Conservation (phyloP, 495 filamentous ascomycete species). For the Penicillium turbatum region DNA sequence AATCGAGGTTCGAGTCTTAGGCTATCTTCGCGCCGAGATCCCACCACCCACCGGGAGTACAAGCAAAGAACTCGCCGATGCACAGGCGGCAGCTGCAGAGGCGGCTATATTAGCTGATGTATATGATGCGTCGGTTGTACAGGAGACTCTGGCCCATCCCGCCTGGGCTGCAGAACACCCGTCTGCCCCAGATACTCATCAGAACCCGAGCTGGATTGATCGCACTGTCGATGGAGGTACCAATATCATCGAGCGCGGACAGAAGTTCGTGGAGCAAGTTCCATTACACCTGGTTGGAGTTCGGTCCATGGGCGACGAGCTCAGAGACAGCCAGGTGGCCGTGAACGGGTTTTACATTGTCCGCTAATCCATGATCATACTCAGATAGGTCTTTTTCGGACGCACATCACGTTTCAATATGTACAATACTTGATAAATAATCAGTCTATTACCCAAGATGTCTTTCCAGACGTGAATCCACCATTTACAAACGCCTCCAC, state of each 20-base stretch:
- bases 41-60: conserved; percentile 23
- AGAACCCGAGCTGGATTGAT: conserved; percentile 29
- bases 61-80: conserved; percentile 25
- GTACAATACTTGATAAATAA: conserved; percentile 2
- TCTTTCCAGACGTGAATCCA: neutral
- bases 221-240: conserved; percentile 34
- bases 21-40: conserved; percentile 34
- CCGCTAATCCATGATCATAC: conserved; percentile 12
- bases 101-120: conserved; percentile 39
- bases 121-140: conserved; percentile 46
- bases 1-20: conserved; percentile 53
- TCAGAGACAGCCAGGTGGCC: conserved; percentile 40
- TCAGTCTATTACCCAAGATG: neutral
- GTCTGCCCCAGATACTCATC: conserved; percentile 11
- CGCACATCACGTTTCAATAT: neutral
- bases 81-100: conserved; percentile 32
- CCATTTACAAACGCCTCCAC: neutral
- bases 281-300: conserved; percentile 54
- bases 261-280: conserved; percentile 49
- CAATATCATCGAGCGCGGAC: conserved; percentile 37
- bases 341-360: conserved; percentile 42
- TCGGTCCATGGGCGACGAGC: conserved; percentile 44
- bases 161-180: conserved; percentile 47
- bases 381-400: neutral
- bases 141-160: conserved; percentile 49